Evolutionary conservation across 225 moss, liverwort and hornwort species (phyloP).

Genomic region (Pseudisothecium myosuroides): DNA sequence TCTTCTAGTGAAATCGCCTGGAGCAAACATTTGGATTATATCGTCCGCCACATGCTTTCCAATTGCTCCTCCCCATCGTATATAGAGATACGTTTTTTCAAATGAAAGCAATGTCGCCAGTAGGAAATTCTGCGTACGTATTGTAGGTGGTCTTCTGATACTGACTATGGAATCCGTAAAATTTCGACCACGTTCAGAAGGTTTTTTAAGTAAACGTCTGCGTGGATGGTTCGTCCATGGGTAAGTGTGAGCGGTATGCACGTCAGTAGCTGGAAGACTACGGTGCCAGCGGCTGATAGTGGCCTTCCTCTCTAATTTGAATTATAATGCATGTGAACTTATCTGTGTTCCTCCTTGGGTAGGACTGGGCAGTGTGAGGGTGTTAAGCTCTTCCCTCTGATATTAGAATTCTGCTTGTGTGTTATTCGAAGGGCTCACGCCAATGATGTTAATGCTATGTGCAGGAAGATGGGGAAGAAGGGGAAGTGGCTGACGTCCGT

Average conservation of each 20-base stretch:
- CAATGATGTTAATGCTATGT: not conserved
- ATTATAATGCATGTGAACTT: not conserved
- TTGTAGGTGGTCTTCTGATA: not conserved
- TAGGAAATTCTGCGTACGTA: not conserved
- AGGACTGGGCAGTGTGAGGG: not conserved
- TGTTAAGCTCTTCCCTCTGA: not conserved
- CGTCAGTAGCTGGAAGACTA: not conserved
- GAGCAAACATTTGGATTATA: not conserved
- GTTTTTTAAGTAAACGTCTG: not conserved
- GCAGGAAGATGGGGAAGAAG: conserved; percentile 86
- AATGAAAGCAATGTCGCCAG: not conserved
- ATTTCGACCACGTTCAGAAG: not conserved
- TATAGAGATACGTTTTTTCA: not conserved
- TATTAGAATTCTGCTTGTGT: not conserved
- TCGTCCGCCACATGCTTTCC: not conserved
- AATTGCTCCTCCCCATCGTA: not conserved
- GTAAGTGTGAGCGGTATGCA: not conserved
- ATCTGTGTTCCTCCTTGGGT: not conserved
- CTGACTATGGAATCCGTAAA: not conserved
- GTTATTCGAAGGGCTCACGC: not conserved
- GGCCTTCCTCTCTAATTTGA: not conserved
- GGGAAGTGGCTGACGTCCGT: conserved; percentile 89
- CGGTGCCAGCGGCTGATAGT: not conserved
- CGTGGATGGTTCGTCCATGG: not conserved
- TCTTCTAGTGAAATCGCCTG: not conserved